Evolutionary conservation across 202 grass and related monocot genomes (phyloP), one percentile per base, ranked within the genome.

Genomic region (Dendrocalamus latiflorus): DNA sequence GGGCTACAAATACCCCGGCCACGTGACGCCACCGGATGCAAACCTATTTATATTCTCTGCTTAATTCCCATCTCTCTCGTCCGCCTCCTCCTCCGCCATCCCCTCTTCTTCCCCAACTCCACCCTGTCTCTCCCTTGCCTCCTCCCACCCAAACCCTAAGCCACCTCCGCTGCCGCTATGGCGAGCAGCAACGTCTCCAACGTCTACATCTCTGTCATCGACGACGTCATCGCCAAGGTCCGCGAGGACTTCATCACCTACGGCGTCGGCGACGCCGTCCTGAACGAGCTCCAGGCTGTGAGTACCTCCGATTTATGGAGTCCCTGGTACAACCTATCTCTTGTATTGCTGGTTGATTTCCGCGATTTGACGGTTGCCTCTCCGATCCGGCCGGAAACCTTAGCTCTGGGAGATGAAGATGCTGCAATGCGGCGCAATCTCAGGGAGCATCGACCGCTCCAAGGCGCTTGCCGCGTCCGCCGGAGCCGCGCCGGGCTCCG

Each of bases 351-450:
- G 17, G 15, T 79, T 13, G 16, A 49, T 77, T 70, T 79, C 48
- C 8, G 8, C 34, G 26, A 68, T 89, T 87, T 88, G 44, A 88
- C 53, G 65, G 55, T 48, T 83, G 7, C 39, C 25, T 61, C 48
- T 77, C 61, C 51, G 75, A 86, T 86, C 49, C 58, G 65, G 45
- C 42, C 14, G 21, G 22, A 89, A 92, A 89, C 76, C 51, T 66
- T 88, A 97, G 94, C 85, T 97, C 58, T 97, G 90, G 94, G 94
- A 97, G 87, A 85, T 94, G 94, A 97, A 97, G 92, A 97, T 97
- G 92, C 45, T 93, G 57, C 94, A 97, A 48, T 89, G 74, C 16
- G 94, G 94, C 30, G 92, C 92, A 77, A 97, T 97, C 78, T 84
- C 68, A 6, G 81, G 86, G 21, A 84, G 30, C 76, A 90, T 94